phyloP scores from a whole-genome alignment of 1,139 yeast genomes.

The Keqinozyma sinolaborantium region DNA sequence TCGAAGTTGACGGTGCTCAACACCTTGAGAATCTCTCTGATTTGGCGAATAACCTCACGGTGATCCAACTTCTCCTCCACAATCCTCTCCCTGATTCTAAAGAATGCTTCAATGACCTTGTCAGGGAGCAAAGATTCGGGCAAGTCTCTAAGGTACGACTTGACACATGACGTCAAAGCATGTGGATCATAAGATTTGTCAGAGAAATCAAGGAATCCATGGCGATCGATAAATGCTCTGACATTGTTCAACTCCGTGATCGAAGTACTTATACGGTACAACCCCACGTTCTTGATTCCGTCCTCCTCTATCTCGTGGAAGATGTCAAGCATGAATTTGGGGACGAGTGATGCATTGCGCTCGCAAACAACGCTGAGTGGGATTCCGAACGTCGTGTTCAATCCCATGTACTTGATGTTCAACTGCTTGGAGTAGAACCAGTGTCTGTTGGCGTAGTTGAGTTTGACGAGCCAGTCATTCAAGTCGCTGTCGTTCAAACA shows the following conservation, averaged over 20 bases:
- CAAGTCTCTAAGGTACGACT: constrained; percentile 78
- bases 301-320: constrained; percentile 74
- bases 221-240: constrained; percentile 70
- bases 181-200: constrained; percentile 79
- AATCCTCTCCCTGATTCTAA: constrained; percentile 35
- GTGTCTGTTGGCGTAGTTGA: constrained; percentile 49
- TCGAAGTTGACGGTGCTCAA: constrained; percentile 68
- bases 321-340: constrained; percentile 61
- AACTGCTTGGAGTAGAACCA: constrained; percentile 50
- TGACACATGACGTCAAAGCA: constrained; percentile 86
- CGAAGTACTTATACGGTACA: constrained; percentile 90
- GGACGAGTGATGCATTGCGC: constrained; percentile 62
- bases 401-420: constrained; percentile 26
- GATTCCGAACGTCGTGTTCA: constrained; percentile 74
- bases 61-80: constrained; percentile 6
- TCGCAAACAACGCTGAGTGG: constrained; percentile 75
- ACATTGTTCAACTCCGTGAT: constrained; percentile 70
- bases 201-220: constrained; percentile 55
- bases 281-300: constrained; percentile 87
- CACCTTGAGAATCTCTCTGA: constrained; percentile 41
- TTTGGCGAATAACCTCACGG: constrained; percentile 25
- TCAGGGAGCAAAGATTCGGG: constrained; percentile 83
- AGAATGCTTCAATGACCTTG: constrained; percentile 45
- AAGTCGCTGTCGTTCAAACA: constrained; percentile 62
- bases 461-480: constrained; percentile 67